phyloP scores from a whole-genome alignment of 768 basidiomycete species.

The Leucogyrophana mollusca region DNA sequence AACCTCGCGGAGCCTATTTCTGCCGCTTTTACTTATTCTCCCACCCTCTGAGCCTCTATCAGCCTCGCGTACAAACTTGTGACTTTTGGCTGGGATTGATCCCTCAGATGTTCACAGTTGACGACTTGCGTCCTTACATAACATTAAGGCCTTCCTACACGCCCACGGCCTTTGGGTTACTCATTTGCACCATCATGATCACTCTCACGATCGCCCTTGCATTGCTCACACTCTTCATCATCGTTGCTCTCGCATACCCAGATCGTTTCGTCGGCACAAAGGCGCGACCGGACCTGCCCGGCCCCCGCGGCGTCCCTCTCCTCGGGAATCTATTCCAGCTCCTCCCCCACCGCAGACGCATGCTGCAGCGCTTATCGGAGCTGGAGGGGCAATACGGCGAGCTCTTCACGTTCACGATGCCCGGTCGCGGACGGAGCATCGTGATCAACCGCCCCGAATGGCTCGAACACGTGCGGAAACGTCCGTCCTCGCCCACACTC shows the following conservation, averaged over 20 bases:
- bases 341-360: neutral
- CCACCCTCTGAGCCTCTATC: too few species aligned
- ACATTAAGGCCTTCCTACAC: too few species aligned
- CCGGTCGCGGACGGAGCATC: conserved; percentile 12
- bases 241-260: neutral
- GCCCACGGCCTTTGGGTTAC: too few species aligned
- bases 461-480: conserved; percentile 13
- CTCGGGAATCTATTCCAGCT: neutral
- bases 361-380: neutral
- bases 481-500: conserved; percentile 1
- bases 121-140: too few species aligned
- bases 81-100: too few species aligned
- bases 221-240: too few species aligned
- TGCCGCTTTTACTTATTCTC: too few species aligned
- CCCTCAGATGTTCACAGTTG: too few species aligned
- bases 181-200: too few species aligned
- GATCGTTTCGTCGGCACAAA: neutral
- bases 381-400: conserved; percentile 7
- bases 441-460: conserved; percentile 16
- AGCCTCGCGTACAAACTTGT: too few species aligned
- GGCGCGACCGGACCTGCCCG: neutral
- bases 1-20: too few species aligned
- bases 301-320: neutral
- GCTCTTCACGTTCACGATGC: conserved; percentile 15
- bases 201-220: too few species aligned